Evolutionary conservation across 768 basidiomycete genomes (phyloP), one percentile per base, ranked within the genome.

Genomic region (Stropharia rugosoannulata): DNA sequence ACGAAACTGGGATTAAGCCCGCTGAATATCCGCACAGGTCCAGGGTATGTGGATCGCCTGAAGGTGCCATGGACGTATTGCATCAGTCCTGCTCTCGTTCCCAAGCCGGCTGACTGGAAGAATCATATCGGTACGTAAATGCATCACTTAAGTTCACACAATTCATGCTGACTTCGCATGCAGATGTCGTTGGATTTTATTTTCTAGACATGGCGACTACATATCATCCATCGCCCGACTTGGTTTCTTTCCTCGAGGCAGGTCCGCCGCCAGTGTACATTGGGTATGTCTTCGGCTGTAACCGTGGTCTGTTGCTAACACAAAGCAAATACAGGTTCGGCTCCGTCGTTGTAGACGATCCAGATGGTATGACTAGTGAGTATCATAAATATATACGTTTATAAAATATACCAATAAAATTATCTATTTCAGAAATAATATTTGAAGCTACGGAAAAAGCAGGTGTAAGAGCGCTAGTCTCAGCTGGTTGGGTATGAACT

Each of bases 121-220:
- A 80, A 78, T 53, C 70, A 84, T 62, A 84, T 85, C 39, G 84
- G 83, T 83, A 51, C 39, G 70, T 49, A 40, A 8, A 49, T 12
- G 11, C 38, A n/a, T 3, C 29, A 8, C 48, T 4, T 22, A 19
- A 43, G 4, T n/a, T n/a, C 9, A 25, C 18, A 7, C 12, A 45
- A 16, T 7, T 4, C 37, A 12, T 49, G 39, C 36, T 37, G 11
- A 45, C 40, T 3, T 41, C 5, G 19, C 29, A 16, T 29, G 7
- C 47, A 84, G 84, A 87, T 63, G 73, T 86, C n/a, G 77, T 80
- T 7, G 85, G 85, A 2, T 87, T 85, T 61, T 85, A 84, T 62
- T 87, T 86, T 65, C 71, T 85, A 4, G 80, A 84, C 58, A 67
- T 80, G 22, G 80, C 75, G 0, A 72, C 74, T 2, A 70, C 62